A percentile compares a stretch with the other conserved stretches of the same genome.
These are phyloP conservation scores for Cryptosporidium meleagridis DNA, from an alignment of 169 alveolate genomes.

Conservation along the genomic window DNA sequence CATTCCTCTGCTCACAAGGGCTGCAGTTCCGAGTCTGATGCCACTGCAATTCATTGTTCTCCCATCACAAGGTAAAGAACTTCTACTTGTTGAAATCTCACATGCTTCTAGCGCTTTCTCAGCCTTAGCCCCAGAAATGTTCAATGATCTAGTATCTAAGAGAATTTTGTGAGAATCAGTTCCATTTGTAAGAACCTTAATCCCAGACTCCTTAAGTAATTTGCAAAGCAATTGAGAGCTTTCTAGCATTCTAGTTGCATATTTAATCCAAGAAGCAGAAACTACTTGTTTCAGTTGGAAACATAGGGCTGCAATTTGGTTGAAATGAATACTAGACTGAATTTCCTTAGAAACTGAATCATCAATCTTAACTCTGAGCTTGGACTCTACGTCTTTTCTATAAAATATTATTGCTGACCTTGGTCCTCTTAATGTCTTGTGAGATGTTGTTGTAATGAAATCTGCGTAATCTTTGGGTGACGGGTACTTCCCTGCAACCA, in stretches of 20 bases:
- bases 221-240: slow-evolving; percentile 75
- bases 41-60: slow-evolving; percentile 84
- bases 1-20: slow-evolving; percentile 85
- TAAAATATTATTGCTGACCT: slow-evolving; percentile 94
- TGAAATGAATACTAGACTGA: slow-evolving; percentile 76
- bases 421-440: slow-evolving; percentile 96
- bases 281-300: slow-evolving; percentile 41
- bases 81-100: slow-evolving; percentile 82
- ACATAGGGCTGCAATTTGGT: slow-evolving; percentile 60
- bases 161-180: slow-evolving; percentile 83
- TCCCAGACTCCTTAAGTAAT: slow-evolving; percentile 74
- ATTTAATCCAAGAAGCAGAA: slow-evolving; percentile 54
- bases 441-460: slow-evolving; percentile 99
- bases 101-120: slow-evolving; percentile 81
- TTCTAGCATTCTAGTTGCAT: slow-evolving; percentile 76
- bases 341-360: slow-evolving; percentile 81
- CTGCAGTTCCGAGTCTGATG: slow-evolving; percentile 87
- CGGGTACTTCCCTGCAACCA: slow-evolving; percentile 92
- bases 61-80: slow-evolving; percentile 87
- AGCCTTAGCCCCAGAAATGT: slow-evolving; percentile 82
- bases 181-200: slow-evolving; percentile 80
- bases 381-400: slow-evolving; percentile 83
- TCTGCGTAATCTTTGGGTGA: slow-evolving; percentile 93
- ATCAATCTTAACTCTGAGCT: slow-evolving; percentile 72
- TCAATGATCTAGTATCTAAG: slow-evolving; percentile 72